These are phyloP conservation scores for Lactifluus subvellereus DNA, from an alignment of 768 basidiomycete species.

Conservation along the genomic window DNA sequence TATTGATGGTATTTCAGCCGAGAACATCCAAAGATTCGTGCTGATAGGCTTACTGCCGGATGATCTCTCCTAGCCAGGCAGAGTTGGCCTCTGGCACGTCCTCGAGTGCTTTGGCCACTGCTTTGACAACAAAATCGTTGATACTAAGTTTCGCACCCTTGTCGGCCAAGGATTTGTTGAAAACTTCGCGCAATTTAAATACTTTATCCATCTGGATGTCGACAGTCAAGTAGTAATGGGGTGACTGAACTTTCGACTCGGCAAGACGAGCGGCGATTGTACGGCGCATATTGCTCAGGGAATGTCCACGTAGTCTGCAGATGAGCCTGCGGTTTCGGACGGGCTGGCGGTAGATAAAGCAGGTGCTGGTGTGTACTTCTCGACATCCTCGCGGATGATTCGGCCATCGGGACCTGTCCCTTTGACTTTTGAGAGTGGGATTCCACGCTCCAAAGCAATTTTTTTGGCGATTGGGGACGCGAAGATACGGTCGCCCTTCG, in stretches of 20 bases:
- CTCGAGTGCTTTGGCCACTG: slow-evolving; percentile 78
- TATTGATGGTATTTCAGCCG: slow-evolving; percentile 28
- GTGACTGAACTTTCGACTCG: slow-evolving; percentile 91
- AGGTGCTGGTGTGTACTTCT: slow-evolving; percentile 68
- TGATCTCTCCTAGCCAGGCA: slow-evolving; percentile 93
- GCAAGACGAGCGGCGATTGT: slow-evolving; percentile 85
- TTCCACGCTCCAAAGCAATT: slow-evolving; percentile 89
- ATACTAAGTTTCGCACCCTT: slow-evolving; percentile 91
- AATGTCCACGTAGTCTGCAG: slow-evolving; percentile 76
- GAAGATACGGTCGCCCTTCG: slow-evolving; percentile 78
- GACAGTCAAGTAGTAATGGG: slow-evolving; percentile 94
- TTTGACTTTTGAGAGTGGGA: slow-evolving; percentile 85
- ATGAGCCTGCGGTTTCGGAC: slow-evolving; percentile 43
- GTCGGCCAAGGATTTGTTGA: slow-evolving; percentile 84
- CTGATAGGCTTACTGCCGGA: slow-evolving; percentile 72
- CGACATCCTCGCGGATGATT: slow-evolving; percentile 91
- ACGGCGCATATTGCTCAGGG: slow-evolving; percentile 91
- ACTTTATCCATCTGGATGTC: slow-evolving; percentile 97
- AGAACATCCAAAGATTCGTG: background rate
- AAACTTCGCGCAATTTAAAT: slow-evolving; percentile 88
- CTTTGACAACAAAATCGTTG: slow-evolving; percentile 98
- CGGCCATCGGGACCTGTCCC: slow-evolving; percentile 92
- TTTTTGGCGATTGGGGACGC: slow-evolving; percentile 96
- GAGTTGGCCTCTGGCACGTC: slow-evolving; percentile 99
- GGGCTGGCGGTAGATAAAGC: slow-evolving; percentile 42